Evolutionary conservation across 257 asterid genomes (phyloP).

Genomic region (Echites panduratus): DNA sequence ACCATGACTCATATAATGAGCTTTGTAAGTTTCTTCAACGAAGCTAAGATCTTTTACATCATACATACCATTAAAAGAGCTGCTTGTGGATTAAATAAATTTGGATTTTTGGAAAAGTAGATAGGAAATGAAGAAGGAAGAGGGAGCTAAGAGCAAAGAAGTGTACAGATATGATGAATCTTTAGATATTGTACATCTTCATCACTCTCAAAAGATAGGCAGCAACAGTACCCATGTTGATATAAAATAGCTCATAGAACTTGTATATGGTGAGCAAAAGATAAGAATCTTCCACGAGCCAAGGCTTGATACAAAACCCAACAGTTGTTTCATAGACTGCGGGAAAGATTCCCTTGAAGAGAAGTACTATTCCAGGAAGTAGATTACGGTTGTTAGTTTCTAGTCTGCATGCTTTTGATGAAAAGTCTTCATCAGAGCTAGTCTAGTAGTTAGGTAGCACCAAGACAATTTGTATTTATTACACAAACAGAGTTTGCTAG

Average conservation of each 20-base stretch:
- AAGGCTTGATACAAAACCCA: not conserved
- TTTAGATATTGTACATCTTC: not conserved
- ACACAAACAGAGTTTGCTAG: not conserved
- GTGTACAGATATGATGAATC: not conserved
- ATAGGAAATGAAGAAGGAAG: not conserved
- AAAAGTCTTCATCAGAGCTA: not conserved
- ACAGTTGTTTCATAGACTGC: not conserved
- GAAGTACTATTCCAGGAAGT: not conserved
- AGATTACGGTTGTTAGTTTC: not conserved
- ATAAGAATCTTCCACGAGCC: not conserved
- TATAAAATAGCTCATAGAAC: not conserved
- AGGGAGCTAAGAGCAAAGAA: not conserved
- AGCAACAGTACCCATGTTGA: not conserved
- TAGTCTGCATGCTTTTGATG: not conserved
- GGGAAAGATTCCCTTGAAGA: no score
- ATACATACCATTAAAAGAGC: not conserved
- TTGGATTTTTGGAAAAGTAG: not conserved
- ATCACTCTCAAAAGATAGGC: not conserved
- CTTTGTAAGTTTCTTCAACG: constrained; percentile 59
- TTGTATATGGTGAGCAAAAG: not conserved
- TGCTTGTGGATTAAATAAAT: not conserved
- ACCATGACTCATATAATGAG: constrained; percentile 80
- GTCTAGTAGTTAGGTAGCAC: not conserved
- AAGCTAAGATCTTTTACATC: not conserved
- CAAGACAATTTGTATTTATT: not conserved